Evolutionary conservation across 495 filamentous ascomycete species (phyloP), one percentile per base, ranked within the genome.

Genomic region (Durotheca rogersii): DNA sequence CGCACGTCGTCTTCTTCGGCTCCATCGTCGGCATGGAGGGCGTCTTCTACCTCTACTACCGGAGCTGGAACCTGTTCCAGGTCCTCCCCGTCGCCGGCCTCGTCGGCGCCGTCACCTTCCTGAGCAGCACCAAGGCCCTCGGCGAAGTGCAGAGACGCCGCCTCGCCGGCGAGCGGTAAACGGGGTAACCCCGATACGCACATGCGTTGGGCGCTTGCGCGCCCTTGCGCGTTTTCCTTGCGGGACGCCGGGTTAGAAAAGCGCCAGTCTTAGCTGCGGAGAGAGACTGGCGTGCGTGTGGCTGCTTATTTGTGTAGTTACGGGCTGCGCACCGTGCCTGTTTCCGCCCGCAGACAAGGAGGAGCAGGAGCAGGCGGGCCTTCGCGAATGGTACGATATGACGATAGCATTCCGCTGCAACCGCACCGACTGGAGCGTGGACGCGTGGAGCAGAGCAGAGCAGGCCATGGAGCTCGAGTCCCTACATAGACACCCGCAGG

Each of bases 21-120:
- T 93, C 89, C 6, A 81, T 98, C 50, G 27, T 95, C 18, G 81
- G 83, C 9, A 83, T 98, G 74, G 93, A 98, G 69, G 87, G 81
- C 6, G 81, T 95, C 56, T 97, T 97, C 73, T 90, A 90, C 77
- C 68, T 95, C 67, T 98, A 98, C 77, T 98, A 96, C 66, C 87
- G 79, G 21, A 85, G 72, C 57, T 97, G 92, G 93, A 96, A 84
- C 58, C 73, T 98, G 35, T 98, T 97, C 79, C 86, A 95, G 73
- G 80, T 80, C 19, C 78, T 98, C 30, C 90, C 90, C 7, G 84
- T 83, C 41, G 81, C 81, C 53, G 80, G 76, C 25, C 71, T 79
- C 32, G 80, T 87, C 40, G 85, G 84, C 15, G 67, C 76, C 34
- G 81, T 90, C 43, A 80, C 87, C 16, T 90, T 94, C 62, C 68